Base-by-base conservation (phyloP, 768 basidiomycete genomes). In the Pleurotus cornucopiae region DNA sequence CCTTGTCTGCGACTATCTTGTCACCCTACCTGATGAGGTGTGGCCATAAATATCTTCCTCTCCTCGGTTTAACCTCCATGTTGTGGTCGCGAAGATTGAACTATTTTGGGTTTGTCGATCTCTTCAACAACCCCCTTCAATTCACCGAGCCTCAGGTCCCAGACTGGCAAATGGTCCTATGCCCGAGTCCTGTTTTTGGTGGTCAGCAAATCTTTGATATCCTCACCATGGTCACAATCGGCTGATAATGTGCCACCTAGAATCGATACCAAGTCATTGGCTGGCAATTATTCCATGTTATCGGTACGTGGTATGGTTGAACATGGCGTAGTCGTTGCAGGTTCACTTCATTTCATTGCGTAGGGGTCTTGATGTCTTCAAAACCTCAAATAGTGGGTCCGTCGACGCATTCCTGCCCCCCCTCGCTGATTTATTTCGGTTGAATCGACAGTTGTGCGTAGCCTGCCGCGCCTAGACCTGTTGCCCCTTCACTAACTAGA, bases 131-230 rank as follows among this genome's bases (percentile, higher is more conserved):
- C 20, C 20, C 41, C 20, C 20, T 43, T 20, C 14, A n/a, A 12
- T 12, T 20, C 20, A 43, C n/a, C 41, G 14, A n/a, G 5, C 13
- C 20, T 13, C 20, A 6, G 20, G 3, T 34, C 9, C 6, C 26
- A 49, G 48, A 49, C 48, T n/a, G 48, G 48, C 25, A 25, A 34
- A 14, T 49, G 48, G 48, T n/a, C 48, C n/a, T 30, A 26, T 49
- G 23, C 48, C 11, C 48, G 26, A 14, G 20, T 34, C 14, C 25
- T 49, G 4, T 49, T 49, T 23, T 49, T 49, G 9, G 2, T 49
- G 11, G 48, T 49, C 2, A 5, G 48, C 37, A 9, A 9, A 4
- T 9, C 11, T 34, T 37, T 12, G 3, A 13, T 20, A n/a, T 26
- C 25, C 12, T 14, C 26, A 14, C 25, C 6, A 9, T 9, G 6